phyloP scores from a whole-genome alignment of 2,329 filamentous ascomycete species.

The Malbranchea cinnamomea region DNA sequence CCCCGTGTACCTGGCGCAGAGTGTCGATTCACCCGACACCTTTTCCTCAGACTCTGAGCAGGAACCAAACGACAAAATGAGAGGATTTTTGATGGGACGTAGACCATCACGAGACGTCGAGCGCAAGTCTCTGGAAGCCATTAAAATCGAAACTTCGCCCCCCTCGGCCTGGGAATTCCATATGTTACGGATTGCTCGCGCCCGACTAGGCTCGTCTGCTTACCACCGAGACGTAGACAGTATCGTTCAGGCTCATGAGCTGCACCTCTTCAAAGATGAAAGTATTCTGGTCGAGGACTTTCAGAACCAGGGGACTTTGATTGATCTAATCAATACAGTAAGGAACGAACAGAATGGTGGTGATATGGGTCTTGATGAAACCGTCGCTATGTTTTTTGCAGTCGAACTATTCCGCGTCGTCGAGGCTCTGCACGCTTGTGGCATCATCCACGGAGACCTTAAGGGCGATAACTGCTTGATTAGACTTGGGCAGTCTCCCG shows the following conservation, averaged over 20 bases:
- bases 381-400: slow-evolving; percentile 86
- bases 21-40: slow-evolving; percentile 40
- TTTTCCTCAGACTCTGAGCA: slow-evolving; percentile 19
- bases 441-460: slow-evolving; percentile 79
- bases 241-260: slow-evolving; percentile 69
- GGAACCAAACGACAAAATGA: slow-evolving; percentile 25
- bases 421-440: slow-evolving; percentile 67
- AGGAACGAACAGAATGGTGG: slow-evolving; percentile 47
- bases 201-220: slow-evolving; percentile 51
- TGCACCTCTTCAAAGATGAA: slow-evolving; percentile 84
- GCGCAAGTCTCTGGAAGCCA: slow-evolving; percentile 56
- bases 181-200: slow-evolving; percentile 72
- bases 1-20: slow-evolving; percentile 82
- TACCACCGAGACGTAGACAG: slow-evolving; percentile 56
- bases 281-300: slow-evolving; percentile 80
- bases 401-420: slow-evolving; percentile 82
- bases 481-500: slow-evolving; percentile 51
- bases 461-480: slow-evolving; percentile 94
- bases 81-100: slow-evolving; percentile 28
- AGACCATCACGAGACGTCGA: slow-evolving; percentile 12
- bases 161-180: slow-evolving; percentile 91
- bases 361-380: slow-evolving; percentile 69
- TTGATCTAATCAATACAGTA: slow-evolving; percentile 87
- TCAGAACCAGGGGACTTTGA: slow-evolving; percentile 74
- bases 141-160: slow-evolving; percentile 80